Evolutionary conservation across 2,329 filamentous ascomycete genomes (phyloP).

Genomic region (Trichoderma harzianum): DNA sequence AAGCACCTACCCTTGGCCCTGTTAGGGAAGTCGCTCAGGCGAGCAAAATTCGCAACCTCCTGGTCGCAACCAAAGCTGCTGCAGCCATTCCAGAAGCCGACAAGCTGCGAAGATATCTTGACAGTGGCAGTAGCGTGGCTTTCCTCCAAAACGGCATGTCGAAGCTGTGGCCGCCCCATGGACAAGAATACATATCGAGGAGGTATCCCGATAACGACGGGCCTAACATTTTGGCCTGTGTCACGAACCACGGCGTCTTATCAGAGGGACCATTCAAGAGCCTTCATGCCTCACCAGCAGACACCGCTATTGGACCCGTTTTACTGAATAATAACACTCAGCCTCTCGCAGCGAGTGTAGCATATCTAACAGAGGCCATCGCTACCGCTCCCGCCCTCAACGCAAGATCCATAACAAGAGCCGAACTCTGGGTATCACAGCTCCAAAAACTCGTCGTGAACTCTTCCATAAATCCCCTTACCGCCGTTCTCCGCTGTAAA

Average conservation of each 20-base stretch:
- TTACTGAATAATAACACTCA: slow-evolving; percentile 25
- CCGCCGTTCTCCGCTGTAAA: slow-evolving; percentile 68
- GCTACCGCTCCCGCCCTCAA: slow-evolving; percentile 42
- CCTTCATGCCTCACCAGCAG: slow-evolving; percentile 49
- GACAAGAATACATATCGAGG: slow-evolving; percentile 39
- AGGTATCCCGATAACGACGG: slow-evolving; percentile 37
- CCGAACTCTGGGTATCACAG: slow-evolving; percentile 59
- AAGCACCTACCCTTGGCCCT: slow-evolving; percentile 35
- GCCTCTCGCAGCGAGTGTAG: slow-evolving; percentile 18
- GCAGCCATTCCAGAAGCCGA: slow-evolving; percentile 61
- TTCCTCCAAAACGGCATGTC: slow-evolving; percentile 91
- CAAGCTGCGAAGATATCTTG: slow-evolving; percentile 58
- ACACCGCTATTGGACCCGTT: slow-evolving; percentile 48
- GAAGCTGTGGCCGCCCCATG: slow-evolving; percentile 53
- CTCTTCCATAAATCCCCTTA: slow-evolving; percentile 79
- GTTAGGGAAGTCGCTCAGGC: slow-evolving; percentile 40
- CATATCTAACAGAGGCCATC: slow-evolving; percentile 44
- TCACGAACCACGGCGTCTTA: slow-evolving; percentile 56
- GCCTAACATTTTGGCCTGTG: slow-evolving; percentile 71
- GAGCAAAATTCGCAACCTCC: slow-evolving; percentile 62
- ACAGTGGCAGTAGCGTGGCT: slow-evolving; percentile 66
- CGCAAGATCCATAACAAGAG: slow-evolving; percentile 36
- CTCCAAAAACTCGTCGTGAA: slow-evolving; percentile 85
- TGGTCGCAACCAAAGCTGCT: slow-evolving; percentile 74
- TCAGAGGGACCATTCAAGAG: slow-evolving; percentile 50